A percentile compares a stretch with the other conserved stretches of the same genome.
Conservation (phyloP, 192 early-diverging fungal species). For the Anaeromyces robustus region DNA sequence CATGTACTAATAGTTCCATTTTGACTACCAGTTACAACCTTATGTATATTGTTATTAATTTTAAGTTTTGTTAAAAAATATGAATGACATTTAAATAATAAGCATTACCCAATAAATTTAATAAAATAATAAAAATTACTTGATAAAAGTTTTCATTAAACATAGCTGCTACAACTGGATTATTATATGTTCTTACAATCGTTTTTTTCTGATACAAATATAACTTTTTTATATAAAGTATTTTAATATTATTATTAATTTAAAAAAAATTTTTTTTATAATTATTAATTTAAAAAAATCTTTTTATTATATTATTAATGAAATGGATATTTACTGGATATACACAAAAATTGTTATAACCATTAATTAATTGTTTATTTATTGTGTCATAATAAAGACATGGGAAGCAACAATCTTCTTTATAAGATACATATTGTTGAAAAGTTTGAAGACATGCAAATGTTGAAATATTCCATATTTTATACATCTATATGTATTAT, state of each 20-base stretch:
- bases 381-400: slow-evolving; percentile 29
- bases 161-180: slow-evolving; percentile 30
- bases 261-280: no score
- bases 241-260: no score
- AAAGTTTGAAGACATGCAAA: slow-evolving; percentile 42
- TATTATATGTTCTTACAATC: slow-evolving; percentile 25
- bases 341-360: slow-evolving; percentile 30
- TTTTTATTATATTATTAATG: no score
- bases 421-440: slow-evolving; percentile 34
- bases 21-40: slow-evolving; percentile 33
- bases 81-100: no score
- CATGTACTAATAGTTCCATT: slow-evolving; percentile 34
- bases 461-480: slow-evolving; percentile 43
- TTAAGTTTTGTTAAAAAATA: not conserved
- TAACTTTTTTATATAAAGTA: slow-evolving; percentile 8
- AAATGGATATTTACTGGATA: slow-evolving; percentile 21
- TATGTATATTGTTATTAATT: no score
- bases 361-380: slow-evolving; percentile 31
- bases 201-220: slow-evolving; percentile 23
- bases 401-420: slow-evolving; percentile 37
- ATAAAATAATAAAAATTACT: slow-evolving; percentile 2
- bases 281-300: no score
- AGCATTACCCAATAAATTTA: no score
- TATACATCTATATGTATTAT: slow-evolving; percentile 20
- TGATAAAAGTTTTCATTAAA: slow-evolving; percentile 49